Percentiles rank a stretch among this genome's conserved stretches.
phyloP scores from a whole-genome alignment of 176 grass and related monocot species.

The Avena eriantha region DNA sequence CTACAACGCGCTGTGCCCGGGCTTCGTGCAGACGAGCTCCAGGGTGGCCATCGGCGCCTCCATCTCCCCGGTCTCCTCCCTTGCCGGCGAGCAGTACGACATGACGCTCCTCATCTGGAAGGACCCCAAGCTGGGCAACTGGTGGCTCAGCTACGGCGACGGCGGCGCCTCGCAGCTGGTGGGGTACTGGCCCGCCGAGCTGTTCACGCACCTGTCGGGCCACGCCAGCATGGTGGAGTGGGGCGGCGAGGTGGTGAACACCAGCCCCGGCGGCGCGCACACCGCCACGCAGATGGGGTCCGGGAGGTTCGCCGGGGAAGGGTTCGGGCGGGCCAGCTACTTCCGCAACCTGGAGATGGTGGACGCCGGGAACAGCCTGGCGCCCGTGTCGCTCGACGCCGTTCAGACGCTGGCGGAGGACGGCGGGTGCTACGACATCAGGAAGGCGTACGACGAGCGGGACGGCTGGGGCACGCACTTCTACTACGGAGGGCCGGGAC shows the following conservation, averaged over 20 bases:
- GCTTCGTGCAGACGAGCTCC: constrained; percentile 86
- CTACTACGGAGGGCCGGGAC: constrained; percentile 21
- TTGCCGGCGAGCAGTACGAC: constrained; percentile 72
- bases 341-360: constrained; percentile 87
- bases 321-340: constrained; percentile 85
- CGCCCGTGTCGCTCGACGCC: constrained; percentile 49
- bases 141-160: constrained; percentile 93
- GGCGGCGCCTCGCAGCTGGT: constrained; percentile 56
- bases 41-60: constrained; percentile 87
- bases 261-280: constrained; percentile 60
- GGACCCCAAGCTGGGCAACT: constrained; percentile 94
- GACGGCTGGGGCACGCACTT: constrained; percentile 30
- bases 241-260: constrained; percentile 95
- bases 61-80: constrained; percentile 75
- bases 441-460: constrained; percentile 49
- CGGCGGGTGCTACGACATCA: constrained; percentile 81
- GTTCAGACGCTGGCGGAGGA: constrained; percentile 74
- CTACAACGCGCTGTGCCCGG: constrained; percentile 92
- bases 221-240: constrained; percentile 95
- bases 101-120: constrained; percentile 98
- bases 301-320: constrained; percentile 65
- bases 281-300: constrained; percentile 95
- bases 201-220: constrained; percentile 90
- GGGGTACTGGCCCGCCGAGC: constrained; percentile 90
- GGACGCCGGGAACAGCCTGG: constrained; percentile 87